Evolutionary conservation across 495 filamentous ascomycete species (phyloP), one percentile per base, ranked within the genome.

Genomic region (Podospora pseudocomata): DNA sequence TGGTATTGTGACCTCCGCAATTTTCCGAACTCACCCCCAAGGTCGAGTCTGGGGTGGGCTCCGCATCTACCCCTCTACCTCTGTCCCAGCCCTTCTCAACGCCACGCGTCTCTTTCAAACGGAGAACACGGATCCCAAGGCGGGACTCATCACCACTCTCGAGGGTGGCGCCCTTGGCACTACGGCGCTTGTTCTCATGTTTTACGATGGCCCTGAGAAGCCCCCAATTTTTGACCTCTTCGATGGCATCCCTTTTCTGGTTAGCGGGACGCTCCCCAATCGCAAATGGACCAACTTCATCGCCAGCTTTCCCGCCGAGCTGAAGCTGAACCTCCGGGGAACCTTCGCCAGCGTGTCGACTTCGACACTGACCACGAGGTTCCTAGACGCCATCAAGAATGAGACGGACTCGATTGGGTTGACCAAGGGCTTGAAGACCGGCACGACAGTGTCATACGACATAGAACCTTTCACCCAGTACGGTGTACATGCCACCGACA

Each of bases 151-250:
- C 57, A 69, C 84, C 65, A 88, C 87, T 0, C 71, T 82, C 0
- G 81, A 86, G 65, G 70, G 57, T 11, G 73, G 75, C 0, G 44
- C 82, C 0, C 30, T 86, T 53, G 81, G 86, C n/a, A 77, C 83
- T 53, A 85, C 82, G 77, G 80, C 86, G 30, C 70, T 88, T 67
- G 87, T 86, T 65, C 68, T 88, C 4, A 70, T 76, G 57, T 90
- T 88, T 79, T 86, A 88, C 70, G 85, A 90, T 58, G 87, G 86
- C 3, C 83, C 86, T 0, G 77, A 82, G 62, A 85, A 85, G 15
- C 86, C 86, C 2, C 71, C 77, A 9, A 76, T 85, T 2, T 88
- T 90, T 60, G 80, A 85, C 63, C 78, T 80, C 55, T 88, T 90
- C 73, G 83, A 82, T n/a, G 78, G 73, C 28, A 83, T 88, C 60